Evolutionary conservation across 768 basidiomycete genomes (phyloP), one percentile per base, ranked within the genome.

Genomic region (Stropharia rugosoannulata): DNA sequence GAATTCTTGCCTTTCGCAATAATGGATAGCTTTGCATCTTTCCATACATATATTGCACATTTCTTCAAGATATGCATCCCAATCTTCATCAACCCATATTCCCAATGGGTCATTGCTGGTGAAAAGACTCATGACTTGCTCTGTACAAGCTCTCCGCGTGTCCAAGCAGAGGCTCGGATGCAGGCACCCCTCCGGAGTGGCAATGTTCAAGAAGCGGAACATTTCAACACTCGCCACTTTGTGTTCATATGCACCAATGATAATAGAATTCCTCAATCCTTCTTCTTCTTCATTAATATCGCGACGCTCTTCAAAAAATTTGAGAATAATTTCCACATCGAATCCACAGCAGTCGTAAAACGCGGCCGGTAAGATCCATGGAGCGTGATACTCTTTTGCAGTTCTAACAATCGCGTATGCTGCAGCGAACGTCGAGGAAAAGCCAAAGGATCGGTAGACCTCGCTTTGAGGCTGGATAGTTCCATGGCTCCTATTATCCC

Each of bases 281-380:
- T 27, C 52, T 19, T 3, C 41, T 12, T 2, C 51, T 41, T n/a
- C 51, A 46, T 4, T 12, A 15, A 39, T 55, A 56, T 13, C 16
- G 5, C 0, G 57, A 47, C 45, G 45, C 11, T 15, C 27, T 22
- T 18, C 15, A 22, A 46, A 46, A 15, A 60, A 41, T 1, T 5
- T 3, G 8, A 60, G 39, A 3, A 65, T 41, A 4, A 44, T 40
- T 3, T 62, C 41, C 9, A 59, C 9, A 27, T 60, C 51, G 8
- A 57, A 62, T 2, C 41, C 45, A 46, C 60, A 63, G 15, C 60
- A 62, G 43, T 65, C 62, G 15, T 65, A 65, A 11, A 62, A 45
- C 0, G 51, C 48, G 0, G 62, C 40, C 1, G 64, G 64, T 7
- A 63, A 43, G 2, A 63, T 35, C 64, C 60, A 65, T 0, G 13